Conservation (phyloP, 2,329 filamentous ascomycete genomes). For the Fusarium temperatum region DNA sequence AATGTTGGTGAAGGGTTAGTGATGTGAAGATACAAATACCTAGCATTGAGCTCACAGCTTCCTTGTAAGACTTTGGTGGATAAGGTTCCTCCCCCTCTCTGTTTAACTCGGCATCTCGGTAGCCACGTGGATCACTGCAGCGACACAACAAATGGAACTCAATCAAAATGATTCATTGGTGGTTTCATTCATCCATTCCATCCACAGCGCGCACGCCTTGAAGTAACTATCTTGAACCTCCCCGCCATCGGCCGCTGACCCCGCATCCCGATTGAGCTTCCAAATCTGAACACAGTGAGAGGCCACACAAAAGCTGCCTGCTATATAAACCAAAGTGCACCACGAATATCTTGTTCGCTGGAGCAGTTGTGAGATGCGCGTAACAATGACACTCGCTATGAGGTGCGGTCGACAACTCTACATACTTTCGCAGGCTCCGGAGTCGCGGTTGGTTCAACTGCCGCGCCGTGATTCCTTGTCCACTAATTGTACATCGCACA, state of each 20-base stretch:
- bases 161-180: neutral
- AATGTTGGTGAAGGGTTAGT: neutral
- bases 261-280: neutral
- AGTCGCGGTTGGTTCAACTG: neutral
- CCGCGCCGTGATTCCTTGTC: neutral
- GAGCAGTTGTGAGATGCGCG: neutral
- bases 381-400: no score
- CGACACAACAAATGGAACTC: neutral
- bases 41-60: neutral
- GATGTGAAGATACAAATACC: neutral
- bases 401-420: neutral
- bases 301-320: no score
- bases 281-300: neutral
- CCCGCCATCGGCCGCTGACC: neutral
- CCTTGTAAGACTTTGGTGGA: neutral
- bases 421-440: neutral
- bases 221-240: neutral
- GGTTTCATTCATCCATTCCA: neutral
- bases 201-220: neutral
- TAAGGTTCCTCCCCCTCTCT: neutral
- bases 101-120: neutral
- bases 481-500: neutral
- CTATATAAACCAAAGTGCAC: accelerated
- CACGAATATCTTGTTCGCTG: accelerated
- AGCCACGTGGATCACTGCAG: neutral